A percentile compares a stretch with the other conserved stretches of the same genome.
Evolutionary conservation across 441 rosid genomes (phyloP).

Genomic region (Populus hybrid): DNA sequence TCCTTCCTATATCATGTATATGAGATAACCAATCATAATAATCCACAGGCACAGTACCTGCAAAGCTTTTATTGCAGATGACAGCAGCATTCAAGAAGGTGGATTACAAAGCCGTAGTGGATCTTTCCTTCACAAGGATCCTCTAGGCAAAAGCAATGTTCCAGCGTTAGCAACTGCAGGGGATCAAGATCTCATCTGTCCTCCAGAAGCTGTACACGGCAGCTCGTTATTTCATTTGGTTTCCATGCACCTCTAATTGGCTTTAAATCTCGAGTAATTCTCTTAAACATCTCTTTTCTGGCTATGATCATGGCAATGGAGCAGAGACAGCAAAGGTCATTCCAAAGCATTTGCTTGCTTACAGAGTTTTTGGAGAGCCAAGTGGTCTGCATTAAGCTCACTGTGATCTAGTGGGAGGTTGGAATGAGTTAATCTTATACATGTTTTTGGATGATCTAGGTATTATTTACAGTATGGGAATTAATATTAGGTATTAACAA

Average conservation of each 20-base stretch:
- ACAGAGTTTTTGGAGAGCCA: neutral
- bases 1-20: neutral
- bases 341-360: constrained; percentile 60
- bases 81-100: constrained; percentile 70
- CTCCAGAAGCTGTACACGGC: constrained; percentile 66
- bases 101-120: constrained; percentile 69
- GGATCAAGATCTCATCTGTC: constrained; percentile 80
- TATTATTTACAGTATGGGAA: neutral
- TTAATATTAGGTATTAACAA: neutral
- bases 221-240: neutral
- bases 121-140: constrained; percentile 63
- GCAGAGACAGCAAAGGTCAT: constrained; percentile 71
- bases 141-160: constrained; percentile 47
- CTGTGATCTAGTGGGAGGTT: constrained; percentile 64
- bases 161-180: constrained; percentile 85
- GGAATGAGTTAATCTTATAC: constrained; percentile 36
- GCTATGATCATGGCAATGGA: constrained; percentile 6
- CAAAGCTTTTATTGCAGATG: constrained; percentile 81
- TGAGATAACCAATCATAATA: constrained; percentile 4
- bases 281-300: constrained; percentile 6
- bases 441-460: neutral
- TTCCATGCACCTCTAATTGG: neutral
- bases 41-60: constrained; percentile 75
- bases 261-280: neutral
- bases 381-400: constrained; percentile 28